A percentile compares a stretch with the other conserved stretches of the same genome.
These are phyloP conservation scores for Chytriomyces sp. DNA, from an alignment of 192 early-diverging fungal genomes.

Conservation along the genomic window DNA sequence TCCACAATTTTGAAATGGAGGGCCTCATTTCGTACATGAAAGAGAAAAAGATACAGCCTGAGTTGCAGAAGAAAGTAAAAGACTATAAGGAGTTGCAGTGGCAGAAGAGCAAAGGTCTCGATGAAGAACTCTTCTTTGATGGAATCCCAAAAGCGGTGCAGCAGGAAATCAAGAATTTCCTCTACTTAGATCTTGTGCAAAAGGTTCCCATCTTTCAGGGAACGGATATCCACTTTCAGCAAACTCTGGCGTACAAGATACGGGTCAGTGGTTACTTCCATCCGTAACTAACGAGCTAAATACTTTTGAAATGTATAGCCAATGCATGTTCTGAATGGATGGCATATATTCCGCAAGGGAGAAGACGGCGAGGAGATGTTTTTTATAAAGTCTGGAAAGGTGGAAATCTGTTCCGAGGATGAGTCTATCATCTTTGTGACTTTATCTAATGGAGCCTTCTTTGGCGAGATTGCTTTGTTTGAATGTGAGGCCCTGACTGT, in stretches of 20 bases:
- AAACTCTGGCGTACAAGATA: slow-evolving; percentile 37
- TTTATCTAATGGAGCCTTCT: slow-evolving; percentile 22
- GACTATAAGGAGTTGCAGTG: slow-evolving; percentile 43
- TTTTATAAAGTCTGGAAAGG: slow-evolving; percentile 36
- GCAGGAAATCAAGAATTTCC: slow-evolving; percentile 43
- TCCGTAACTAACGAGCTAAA: not conserved
- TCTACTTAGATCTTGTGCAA: slow-evolving; percentile 38
- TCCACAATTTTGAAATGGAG: slow-evolving; percentile 40
- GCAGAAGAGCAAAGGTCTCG: slow-evolving; percentile 37
- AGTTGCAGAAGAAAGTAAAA: slow-evolving; percentile 38
- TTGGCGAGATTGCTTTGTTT: slow-evolving; percentile 40
- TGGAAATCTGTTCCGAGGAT: slow-evolving; percentile 32
- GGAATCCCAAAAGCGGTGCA: slow-evolving; percentile 35
- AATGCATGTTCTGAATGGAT: slow-evolving; percentile 32
- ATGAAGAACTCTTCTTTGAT: slow-evolving; percentile 40
- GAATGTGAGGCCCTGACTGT: slow-evolving; percentile 23
- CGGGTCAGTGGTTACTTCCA: slow-evolving; percentile 8
- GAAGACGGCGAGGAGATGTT: slow-evolving; percentile 45
- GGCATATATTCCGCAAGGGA: slow-evolving; percentile 40
- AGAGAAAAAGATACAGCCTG: slow-evolving; percentile 31
- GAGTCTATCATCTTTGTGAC: slow-evolving; percentile 31
- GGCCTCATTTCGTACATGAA: slow-evolving; percentile 31
- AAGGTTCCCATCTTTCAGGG: slow-evolving; percentile 39
- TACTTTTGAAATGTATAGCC: slow-evolving; percentile 6
- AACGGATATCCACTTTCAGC: slow-evolving; percentile 36